Base-by-base conservation (phyloP, 805 yeast genomes). In the Wickerhamiella australiensis region DNA sequence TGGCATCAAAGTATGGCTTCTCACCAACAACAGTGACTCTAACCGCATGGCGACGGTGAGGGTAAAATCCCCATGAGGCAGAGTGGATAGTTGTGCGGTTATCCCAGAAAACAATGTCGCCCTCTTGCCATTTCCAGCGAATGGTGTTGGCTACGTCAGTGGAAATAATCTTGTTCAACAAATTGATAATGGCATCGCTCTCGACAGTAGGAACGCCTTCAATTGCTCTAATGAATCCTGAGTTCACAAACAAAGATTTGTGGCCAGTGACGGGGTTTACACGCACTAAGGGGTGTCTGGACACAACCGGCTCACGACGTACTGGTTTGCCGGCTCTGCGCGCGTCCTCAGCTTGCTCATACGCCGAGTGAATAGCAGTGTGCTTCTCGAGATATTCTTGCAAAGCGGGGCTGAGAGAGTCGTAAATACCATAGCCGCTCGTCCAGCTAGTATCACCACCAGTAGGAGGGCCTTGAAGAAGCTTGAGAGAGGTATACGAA, bases 1-100 rank as follows among this genome's bases (percentile, higher is more conserved):
- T 42, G 23, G 46, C 45, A 41, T 55, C 61, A 47, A 49, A 58
- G 46, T 50, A 46, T 0, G 92, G 90, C 60, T 81, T 72, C 63
- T 83, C 90, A n/a, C 79, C 88, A 57, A 76, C 75, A 3, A 83
- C 79, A 15, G 87, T 81, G 51, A 82, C 75, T 64, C 90, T 74
- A 60, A 79, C 78, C 8, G 83, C 84, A 56, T 82, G 90, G 64
- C 92, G 75, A 21, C 77, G 70, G 36, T 72, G 75, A 15, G 82
- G 79, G 56, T 75, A 81, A 80, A 85, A 82, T 59, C 83, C 90
- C 50, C 77, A 73, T 15, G 79, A 71, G 13, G 87, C 86, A 12
- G 83, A 69, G 63, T 83, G 92, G 22, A 75, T 65, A 8, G 78
- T 74, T 59, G 81, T 70, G 62, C 92, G 77, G 70, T 83, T 83